Base-by-base conservation (phyloP, 1,284 basidiomycete genomes). In the Chiua sp. region DNA sequence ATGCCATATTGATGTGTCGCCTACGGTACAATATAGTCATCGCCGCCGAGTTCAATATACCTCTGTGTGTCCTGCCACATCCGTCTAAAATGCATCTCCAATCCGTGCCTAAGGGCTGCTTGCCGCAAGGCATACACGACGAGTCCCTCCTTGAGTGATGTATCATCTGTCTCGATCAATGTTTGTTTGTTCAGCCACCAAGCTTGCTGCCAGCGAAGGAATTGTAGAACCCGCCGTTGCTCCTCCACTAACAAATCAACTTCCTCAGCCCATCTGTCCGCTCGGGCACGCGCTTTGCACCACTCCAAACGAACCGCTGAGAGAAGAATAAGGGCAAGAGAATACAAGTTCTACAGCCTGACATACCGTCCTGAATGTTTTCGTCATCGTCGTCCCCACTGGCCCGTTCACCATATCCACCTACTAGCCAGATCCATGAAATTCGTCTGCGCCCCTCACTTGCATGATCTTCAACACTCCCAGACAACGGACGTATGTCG, bases 401-500 rank as follows among this genome's bases (percentile, higher is more conserved):
- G 15, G 35, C 10, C 35, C 15, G 10, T 35, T 51, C 10, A 0
- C 7, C 7, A 4, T 26, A 37, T 7, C 44, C 50, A 26, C 44
- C 23, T 11, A 49, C 30, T 4, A 16, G 22, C 53, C 53, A 59
- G 22, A 59, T 59, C 53, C 58, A 59, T 1, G 48, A 59, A 3
- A 55, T 5, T 13, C 52, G 55, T 11, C 22, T 51, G 2, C 35
- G 51, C 1, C 58, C 58, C 33, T 59, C 37, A 3, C 33, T 35
- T 2, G 33, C 56, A 10, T 56, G 35, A 10, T 54, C 50, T 44
- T 46, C 50, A 7, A 55, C n/a, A 1, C 55, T n/a, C 12, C 51
- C 58, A 1, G 33, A 23, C 50, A 59, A 42, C 3, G 33, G 6
- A 16, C 11, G 37, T 16, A 59, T 35, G 16, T 59, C 46, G 11